These are phyloP conservation scores for Achaetomium macrosporum DNA, from an alignment of 2,329 filamentous ascomycete genomes.

Conservation along the genomic window DNA sequence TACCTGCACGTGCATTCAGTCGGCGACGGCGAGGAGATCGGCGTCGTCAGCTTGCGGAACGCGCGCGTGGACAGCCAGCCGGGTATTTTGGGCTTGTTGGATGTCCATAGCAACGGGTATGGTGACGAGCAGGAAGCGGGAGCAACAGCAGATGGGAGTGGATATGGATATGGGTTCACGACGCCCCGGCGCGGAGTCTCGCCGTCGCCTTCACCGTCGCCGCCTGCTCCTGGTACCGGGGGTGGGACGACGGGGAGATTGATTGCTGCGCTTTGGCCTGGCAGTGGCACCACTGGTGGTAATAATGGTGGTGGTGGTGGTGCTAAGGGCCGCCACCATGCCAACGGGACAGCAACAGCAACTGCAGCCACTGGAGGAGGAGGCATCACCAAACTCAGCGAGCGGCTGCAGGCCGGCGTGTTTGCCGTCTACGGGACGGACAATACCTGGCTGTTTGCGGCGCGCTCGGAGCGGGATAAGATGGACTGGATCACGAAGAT, in stretches of 20 bases:
- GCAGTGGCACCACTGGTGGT: constrained; percentile 32
- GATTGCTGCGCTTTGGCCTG: constrained; percentile 52
- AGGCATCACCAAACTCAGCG: constrained; percentile 48
- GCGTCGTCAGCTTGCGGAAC: constrained; percentile 81
- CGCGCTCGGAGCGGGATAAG: constrained; percentile 83
- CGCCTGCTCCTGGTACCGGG: neutral
- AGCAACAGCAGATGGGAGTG: constrained; percentile 34
- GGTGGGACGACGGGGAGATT: constrained; percentile 39
- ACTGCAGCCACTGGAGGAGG: constrained; percentile 17
- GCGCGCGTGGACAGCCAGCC: constrained; percentile 89
- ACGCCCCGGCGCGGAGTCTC: constrained; percentile 3
- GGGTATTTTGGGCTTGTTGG: constrained; percentile 73
- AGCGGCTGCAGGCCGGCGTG: constrained; percentile 62
- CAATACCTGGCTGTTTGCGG: constrained; percentile 93
- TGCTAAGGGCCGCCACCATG: neutral
- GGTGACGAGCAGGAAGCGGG: neutral
- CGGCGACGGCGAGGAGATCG: constrained; percentile 82
- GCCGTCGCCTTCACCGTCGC: constrained; percentile 1
- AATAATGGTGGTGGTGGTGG: neutral
- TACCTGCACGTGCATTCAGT: constrained; percentile 88
- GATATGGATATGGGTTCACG: constrained; percentile 40
- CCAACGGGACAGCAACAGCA: constrained; percentile 7
- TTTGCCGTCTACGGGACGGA: constrained; percentile 93
- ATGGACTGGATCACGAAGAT: constrained; percentile 96
- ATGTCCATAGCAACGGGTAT: constrained; percentile 29